phyloP scores from a whole-genome alignment of 148 eudicot genomes.

The Limonium bicolor region DNA sequence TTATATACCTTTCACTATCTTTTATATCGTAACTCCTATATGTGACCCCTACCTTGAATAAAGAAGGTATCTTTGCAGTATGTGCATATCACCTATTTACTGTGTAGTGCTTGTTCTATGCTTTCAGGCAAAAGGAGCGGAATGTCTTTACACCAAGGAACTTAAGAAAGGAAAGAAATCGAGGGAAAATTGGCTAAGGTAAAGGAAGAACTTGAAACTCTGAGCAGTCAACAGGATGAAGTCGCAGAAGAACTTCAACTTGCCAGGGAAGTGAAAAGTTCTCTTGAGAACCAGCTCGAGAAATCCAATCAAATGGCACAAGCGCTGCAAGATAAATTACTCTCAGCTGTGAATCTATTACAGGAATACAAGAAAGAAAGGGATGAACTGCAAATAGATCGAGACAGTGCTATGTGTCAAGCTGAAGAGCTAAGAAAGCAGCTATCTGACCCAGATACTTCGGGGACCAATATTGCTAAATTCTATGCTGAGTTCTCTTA shows the following conservation, averaged over 20 bases:
- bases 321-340: slow-evolving; percentile 48
- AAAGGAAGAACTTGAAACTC: slow-evolving; percentile 31
- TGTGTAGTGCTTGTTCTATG: background rate
- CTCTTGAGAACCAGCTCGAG: slow-evolving; percentile 37
- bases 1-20: too few species aligned
- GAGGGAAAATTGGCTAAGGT: slow-evolving; percentile 16
- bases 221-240: slow-evolving; percentile 21
- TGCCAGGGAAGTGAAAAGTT: slow-evolving; percentile 32
- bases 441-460: slow-evolving; percentile 17
- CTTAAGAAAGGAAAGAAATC: background rate
- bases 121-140: background rate
- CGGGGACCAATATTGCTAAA: slow-evolving; percentile 21
- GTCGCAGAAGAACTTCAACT: slow-evolving; percentile 24
- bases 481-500: slow-evolving; percentile 50
- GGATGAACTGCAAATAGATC: slow-evolving; percentile 44
- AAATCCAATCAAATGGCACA: slow-evolving; percentile 24
- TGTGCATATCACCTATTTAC: background rate
- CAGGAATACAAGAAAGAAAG: slow-evolving; percentile 58
- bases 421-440: slow-evolving; percentile 35
- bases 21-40: background rate
- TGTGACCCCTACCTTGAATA: too few species aligned
- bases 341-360: slow-evolving; percentile 52
- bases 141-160: slow-evolving; percentile 4
- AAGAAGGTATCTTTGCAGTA: background rate
- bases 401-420: slow-evolving; percentile 41